A percentile compares a stretch with the other conserved stretches of the same genome.
These are phyloP conservation scores for Escallonia herrerae DNA, from an alignment of 129 eudicot species.

Conservation along the genomic window DNA sequence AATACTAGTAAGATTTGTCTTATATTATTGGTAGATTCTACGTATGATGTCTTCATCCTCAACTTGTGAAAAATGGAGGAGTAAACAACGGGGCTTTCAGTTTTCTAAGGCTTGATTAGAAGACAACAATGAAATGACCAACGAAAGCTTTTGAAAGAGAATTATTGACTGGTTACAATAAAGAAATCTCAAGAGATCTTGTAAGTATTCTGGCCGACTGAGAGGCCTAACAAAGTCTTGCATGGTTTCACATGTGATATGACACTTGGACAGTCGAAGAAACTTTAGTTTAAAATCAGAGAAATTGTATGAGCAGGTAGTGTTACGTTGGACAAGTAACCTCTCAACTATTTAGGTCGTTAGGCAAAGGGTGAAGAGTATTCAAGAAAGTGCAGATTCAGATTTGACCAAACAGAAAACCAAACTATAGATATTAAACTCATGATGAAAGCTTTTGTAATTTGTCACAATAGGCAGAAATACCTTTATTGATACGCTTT, in stretches of 20 bases:
- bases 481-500: no score
- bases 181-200: not conserved
- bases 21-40: not conserved
- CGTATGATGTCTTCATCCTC: not conserved
- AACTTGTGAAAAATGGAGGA: slow-evolving; percentile 4
- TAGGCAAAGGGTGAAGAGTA: no score
- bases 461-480: no score
- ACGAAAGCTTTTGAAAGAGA: not conserved
- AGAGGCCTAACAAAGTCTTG: not conserved
- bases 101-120: not conserved
- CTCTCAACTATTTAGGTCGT: no score
- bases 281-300: no score
- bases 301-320: no score
- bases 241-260: not conserved
- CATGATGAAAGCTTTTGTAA: no score
- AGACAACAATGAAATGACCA: slow-evolving; percentile 10
- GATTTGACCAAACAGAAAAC: no score
- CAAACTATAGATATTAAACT: no score
- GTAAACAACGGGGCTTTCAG: not conserved
- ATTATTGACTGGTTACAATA: not conserved
- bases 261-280: slow-evolving; percentile 11
- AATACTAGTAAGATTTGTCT: slow-evolving; percentile 9
- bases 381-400: no score
- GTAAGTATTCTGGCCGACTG: slow-evolving; percentile 7
- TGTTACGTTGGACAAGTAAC: no score